These are phyloP conservation scores for Ogataea minuta DNA, from an alignment of 805 yeast genomes.

Conservation along the genomic window DNA sequence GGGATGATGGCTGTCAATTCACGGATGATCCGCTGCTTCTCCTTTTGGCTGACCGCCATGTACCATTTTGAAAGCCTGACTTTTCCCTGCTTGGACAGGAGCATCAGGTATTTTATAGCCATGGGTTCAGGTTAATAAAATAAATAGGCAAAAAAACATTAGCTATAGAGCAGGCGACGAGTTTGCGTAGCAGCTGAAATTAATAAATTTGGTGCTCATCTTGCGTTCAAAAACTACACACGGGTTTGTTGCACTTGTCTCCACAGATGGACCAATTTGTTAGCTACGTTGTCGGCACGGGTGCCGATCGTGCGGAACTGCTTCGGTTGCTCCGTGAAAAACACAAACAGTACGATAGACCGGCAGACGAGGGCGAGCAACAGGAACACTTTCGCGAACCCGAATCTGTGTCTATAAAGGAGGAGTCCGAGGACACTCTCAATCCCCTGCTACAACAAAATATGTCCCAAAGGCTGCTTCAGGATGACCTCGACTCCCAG, in stretches of 20 bases:
- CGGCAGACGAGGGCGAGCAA: not conserved
- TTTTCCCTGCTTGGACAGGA: conserved; percentile 93
- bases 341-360: conserved; percentile 6
- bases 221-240: not conserved
- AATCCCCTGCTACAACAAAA: conserved; percentile 12
- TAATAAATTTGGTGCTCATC: too few relatives aligned
- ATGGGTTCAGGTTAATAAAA: conserved; percentile 33
- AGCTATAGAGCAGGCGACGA: conserved; percentile 1
- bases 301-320: conserved; percentile 14
- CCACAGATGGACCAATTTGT: conserved; percentile 19
- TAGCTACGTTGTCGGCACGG: conserved; percentile 19
- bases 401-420: not conserved
- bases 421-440: conserved; percentile 1
- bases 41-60: conserved; percentile 75
- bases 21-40: conserved; percentile 76
- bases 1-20: conserved; percentile 86
- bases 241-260: not conserved
- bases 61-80: conserved; percentile 95
- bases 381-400: not conserved
- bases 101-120: conserved; percentile 76
- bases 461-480: conserved; percentile 13
- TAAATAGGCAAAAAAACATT: conserved; percentile 9
- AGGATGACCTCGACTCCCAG: conserved; percentile 4
- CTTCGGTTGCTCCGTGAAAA: conserved; percentile 11
- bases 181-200: too few relatives aligned